Base-by-base conservation (phyloP, 495 filamentous ascomycete species). In the Friedmanniomyces endolithicus region DNA sequence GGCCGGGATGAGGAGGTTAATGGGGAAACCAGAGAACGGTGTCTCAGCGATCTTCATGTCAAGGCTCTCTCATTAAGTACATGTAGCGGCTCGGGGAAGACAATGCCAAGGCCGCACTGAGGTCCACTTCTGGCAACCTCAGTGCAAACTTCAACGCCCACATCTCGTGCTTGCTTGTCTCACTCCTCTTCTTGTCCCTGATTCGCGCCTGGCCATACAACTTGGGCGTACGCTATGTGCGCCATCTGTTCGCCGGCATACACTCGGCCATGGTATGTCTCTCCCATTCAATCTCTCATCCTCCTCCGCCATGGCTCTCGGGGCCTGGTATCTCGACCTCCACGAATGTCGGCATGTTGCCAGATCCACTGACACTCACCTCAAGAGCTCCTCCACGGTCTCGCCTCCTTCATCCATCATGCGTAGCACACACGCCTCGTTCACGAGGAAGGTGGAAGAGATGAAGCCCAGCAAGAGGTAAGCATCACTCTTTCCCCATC, bases 381-480 rank as follows among this genome's bases (percentile, higher is more conserved):
- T 6, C 3, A 58, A 71, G 68, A 70, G 65, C 62, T 65, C 68
- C 7, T 65, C 68, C n/a, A 69, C 69, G 1, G 61, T 63, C 50
- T 64, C 65, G 49, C 54, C 54, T 27, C 35, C 53, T n/a, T 22
- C 53, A 9, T 19, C 27, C 48, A 56, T 20, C 55, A 61, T 61
- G 59, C 53, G 53, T 48, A 71, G 75, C 66, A 79, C 78, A 72
- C 82, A 83, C 61, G 9, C 3, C 27, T 61, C 68, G 50, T 96
- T 95, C 71, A 85, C 90, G 63, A 74, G 78, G 68, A 86, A 84
- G 61, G 80, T 88, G 23, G 85, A 94, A 48, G 88, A 94, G 58
- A 80, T 90, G 56, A 90, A 87, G 65, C 78, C 87, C 20, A 86
- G 85, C 39, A 96, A 96, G 71, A 85, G 81, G 92, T 97, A 83